These are phyloP conservation scores for Rhododendron ovatum DNA, from an alignment of 148 eudicot species.

Conservation along the genomic window DNA sequence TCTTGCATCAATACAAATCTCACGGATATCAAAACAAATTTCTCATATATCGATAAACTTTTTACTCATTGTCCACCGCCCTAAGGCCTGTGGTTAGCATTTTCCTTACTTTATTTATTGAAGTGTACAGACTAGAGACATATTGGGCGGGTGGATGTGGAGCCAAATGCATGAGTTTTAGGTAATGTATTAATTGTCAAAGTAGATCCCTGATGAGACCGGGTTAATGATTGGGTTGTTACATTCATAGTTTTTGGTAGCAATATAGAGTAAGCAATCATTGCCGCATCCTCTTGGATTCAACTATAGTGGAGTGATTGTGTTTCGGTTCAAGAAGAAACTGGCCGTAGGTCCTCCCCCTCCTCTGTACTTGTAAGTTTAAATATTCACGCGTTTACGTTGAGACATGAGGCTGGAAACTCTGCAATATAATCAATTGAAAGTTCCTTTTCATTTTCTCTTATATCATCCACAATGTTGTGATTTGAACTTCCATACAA, in stretches of 20 bases:
- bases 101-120: background rate
- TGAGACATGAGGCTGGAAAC: background rate
- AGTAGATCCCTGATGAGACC: background rate
- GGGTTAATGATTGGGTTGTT: background rate
- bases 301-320: background rate
- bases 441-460: background rate
- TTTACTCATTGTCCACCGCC: too few relatives aligned
- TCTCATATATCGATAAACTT: background rate
- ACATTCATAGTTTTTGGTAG: background rate
- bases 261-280: background rate
- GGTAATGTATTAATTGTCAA: background rate
- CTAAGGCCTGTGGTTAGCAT: background rate
- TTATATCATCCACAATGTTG: background rate
- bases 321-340: background rate
- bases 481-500: background rate
- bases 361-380: background rate
- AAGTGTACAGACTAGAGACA: background rate
- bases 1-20: background rate
- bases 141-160: background rate
- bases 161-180: background rate
- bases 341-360: background rate
- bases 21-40: too few relatives aligned
- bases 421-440: background rate
- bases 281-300: background rate
- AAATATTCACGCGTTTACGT: background rate